These are phyloP conservation scores for Xylariaceae sp. DNA, from an alignment of 2,329 filamentous ascomycete species.

Conservation along the genomic window DNA sequence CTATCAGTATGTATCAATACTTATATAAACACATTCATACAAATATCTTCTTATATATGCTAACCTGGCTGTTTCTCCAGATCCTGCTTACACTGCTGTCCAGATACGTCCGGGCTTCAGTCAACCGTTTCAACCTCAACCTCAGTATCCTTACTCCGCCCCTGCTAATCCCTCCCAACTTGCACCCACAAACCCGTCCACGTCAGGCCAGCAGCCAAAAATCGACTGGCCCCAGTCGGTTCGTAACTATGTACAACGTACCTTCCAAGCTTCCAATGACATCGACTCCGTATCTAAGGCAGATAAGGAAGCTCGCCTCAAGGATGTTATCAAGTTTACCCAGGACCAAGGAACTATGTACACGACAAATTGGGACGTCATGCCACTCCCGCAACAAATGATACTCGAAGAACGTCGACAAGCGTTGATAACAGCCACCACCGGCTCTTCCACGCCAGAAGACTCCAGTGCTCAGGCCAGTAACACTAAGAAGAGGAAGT, in stretches of 20 bases:
- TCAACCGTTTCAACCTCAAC: slow-evolving; percentile 25
- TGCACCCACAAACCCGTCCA: slow-evolving; percentile 23
- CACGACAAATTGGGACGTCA: slow-evolving; percentile 73
- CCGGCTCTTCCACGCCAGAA: slow-evolving; percentile 7
- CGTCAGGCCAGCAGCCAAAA: slow-evolving; percentile 46
- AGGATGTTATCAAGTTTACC: slow-evolving; percentile 76
- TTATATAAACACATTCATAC: too few species aligned
- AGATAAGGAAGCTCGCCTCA: slow-evolving; percentile 82
- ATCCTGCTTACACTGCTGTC: slow-evolving; percentile 39
- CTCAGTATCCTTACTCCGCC: slow-evolving; percentile 26
- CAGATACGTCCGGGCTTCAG: slow-evolving; percentile 36
- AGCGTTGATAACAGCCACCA: slow-evolving; percentile 34
- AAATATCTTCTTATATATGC: too few species aligned
- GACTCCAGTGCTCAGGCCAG: slow-evolving; percentile 9
- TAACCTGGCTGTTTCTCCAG: slow-evolving; percentile 27
- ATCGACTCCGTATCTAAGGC: slow-evolving; percentile 56
- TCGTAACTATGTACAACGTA: slow-evolving; percentile 81
- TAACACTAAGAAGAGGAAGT: slow-evolving; percentile 77
- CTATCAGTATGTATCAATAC: slow-evolving; percentile 21
- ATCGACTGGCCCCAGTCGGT: slow-evolving; percentile 80
- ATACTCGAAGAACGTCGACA: slow-evolving; percentile 66
- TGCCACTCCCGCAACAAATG: slow-evolving; percentile 82
- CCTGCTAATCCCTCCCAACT: slow-evolving; percentile 30
- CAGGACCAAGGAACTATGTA: slow-evolving; percentile 70
- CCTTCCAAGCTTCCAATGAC: slow-evolving; percentile 72